These are phyloP conservation scores for Alternaria angustiovoidea DNA, from an alignment of 2,329 filamentous ascomycete genomes.

Conservation along the genomic window DNA sequence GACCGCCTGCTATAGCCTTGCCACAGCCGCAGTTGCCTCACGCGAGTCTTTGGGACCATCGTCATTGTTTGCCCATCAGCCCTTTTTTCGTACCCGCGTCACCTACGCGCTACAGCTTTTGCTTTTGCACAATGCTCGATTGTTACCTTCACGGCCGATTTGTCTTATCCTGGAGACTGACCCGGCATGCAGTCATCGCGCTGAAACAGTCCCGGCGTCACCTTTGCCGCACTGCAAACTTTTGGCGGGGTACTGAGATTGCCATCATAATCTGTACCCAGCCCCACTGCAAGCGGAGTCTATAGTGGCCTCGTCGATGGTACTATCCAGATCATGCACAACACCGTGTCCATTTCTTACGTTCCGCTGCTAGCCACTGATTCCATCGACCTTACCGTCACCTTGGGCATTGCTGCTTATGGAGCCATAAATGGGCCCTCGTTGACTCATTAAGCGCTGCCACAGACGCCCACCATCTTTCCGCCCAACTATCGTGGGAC, in stretches of 20 bases:
- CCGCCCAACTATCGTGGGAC: neutral
- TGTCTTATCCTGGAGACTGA: neutral
- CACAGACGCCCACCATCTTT: conserved; percentile 4
- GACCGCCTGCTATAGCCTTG: conserved; percentile 28
- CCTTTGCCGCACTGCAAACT: conserved; percentile 18
- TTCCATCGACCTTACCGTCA: conserved; percentile 1
- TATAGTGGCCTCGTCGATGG: conserved; percentile 13
- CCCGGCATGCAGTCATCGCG: neutral
- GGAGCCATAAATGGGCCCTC: conserved; percentile 3
- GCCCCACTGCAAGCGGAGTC: conserved; percentile 21
- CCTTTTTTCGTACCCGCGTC: conserved; percentile 5
- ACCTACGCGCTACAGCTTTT: conserved; percentile 4
- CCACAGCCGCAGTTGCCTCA: conserved; percentile 36
- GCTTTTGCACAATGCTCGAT: neutral
- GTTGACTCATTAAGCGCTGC: conserved; percentile 13
- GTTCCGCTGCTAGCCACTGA: conserved; percentile 13
- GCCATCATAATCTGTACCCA: conserved; percentile 16
- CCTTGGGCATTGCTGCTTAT: neutral
- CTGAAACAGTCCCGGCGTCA: conserved; percentile 9
- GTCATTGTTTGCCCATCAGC: conserved; percentile 14
- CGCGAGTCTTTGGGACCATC: conserved; percentile 24
- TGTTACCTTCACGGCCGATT: neutral
- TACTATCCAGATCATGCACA: conserved; percentile 23
- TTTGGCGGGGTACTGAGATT: conserved; percentile 27
- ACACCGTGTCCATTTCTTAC: conserved; percentile 23